Evolutionary conservation across 2,329 filamentous ascomycete species (phyloP), one percentile per base, ranked within the genome.

Genomic region (Tolypocladium ophioglossoides): DNA sequence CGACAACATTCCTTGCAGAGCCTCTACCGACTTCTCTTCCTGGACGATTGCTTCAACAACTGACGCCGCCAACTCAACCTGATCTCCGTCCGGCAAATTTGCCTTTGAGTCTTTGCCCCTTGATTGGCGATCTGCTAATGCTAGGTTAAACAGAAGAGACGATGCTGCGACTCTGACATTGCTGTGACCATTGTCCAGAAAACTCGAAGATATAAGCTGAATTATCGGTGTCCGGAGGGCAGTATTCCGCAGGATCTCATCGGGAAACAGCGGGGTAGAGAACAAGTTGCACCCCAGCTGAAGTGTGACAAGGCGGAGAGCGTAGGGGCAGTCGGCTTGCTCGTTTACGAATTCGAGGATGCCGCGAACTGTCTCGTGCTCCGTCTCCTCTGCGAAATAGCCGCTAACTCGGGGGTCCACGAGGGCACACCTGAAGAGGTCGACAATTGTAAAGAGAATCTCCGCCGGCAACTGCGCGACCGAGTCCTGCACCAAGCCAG

Each of bases 261-360:
- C 77, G 0, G 83, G 75, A 63, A 86, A 95, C 0, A 95, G 74
- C 0, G 82, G 79, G 1, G 85, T 86, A 0, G 82, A 85, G 72
- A 95, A 96, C 44, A 95, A 75, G 63, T 96, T 96, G 71, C 90
- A 95, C 1, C 83, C 79, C 64, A 92, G 79, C 61, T 96, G 91
- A 24, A 95, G 72, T 0, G 89, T 86, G 18, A 95, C 89, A 2
- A 96, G 82, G 16, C 90, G 85, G 1, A 95, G 78, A 5, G 88
- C 85, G 65, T 96, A 96, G 0, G 90, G 89, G 41, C 84, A 87
- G 1, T 73, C 69, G 10, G 72, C 65, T 35, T 80, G 74, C 7
- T 72, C 67, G 58, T 80, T 83, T 47, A 89, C 79, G 39, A 80
- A 72, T 3, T 78, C 69, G 3, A 90, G 66, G 2, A 96, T 70